Evolutionary conservation across 768 basidiomycete species (phyloP).

Genomic region (Boletus reticulatus): DNA sequence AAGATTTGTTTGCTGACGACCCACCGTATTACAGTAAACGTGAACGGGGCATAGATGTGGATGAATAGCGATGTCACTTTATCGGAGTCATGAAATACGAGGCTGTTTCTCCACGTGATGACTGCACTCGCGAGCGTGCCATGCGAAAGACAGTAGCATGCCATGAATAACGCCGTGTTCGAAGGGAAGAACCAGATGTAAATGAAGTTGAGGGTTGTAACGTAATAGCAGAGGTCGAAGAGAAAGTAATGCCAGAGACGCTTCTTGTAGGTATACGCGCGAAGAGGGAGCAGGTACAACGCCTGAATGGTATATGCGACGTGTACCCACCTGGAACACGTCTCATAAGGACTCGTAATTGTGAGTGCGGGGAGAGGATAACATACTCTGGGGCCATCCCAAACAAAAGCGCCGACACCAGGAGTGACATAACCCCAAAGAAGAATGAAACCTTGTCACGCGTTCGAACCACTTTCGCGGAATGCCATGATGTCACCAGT

Average conservation of each 20-base stretch:
- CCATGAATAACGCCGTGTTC: conserved; percentile 77
- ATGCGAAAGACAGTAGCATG: conserved; percentile 90
- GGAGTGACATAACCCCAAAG: conserved; percentile 87
- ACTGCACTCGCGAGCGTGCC: conserved; percentile 92
- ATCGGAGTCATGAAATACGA: conserved; percentile 96
- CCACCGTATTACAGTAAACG: conserved; percentile 87
- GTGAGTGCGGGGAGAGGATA: not conserved
- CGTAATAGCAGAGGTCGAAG: conserved; percentile 91
- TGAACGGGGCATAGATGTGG: conserved; percentile 90
- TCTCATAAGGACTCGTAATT: conserved; percentile 4
- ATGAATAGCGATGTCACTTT: conserved; percentile 96
- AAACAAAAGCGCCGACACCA: conserved; percentile 82
- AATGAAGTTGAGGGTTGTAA: conserved; percentile 86
- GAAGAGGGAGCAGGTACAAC: conserved; percentile 76
- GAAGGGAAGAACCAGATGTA: conserved; percentile 89
- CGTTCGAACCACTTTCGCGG: conserved; percentile 81
- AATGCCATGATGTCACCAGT: conserved; percentile 87
- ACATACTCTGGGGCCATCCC: conserved; percentile 82
- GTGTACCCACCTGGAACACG: conserved; percentile 72
- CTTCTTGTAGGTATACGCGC: conserved; percentile 86
- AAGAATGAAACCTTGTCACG: conserved; percentile 90
- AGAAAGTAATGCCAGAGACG: conserved; percentile 94
- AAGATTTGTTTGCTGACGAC: conserved; percentile 21
- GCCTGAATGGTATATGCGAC: conserved; percentile 80
- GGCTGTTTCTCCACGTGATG: conserved; percentile 97